Percentiles rank a stretch among this genome's conserved stretches.
Evolutionary conservation across 129 eudicot species (phyloP).

Genomic region (Helianthus tuberosus): DNA sequence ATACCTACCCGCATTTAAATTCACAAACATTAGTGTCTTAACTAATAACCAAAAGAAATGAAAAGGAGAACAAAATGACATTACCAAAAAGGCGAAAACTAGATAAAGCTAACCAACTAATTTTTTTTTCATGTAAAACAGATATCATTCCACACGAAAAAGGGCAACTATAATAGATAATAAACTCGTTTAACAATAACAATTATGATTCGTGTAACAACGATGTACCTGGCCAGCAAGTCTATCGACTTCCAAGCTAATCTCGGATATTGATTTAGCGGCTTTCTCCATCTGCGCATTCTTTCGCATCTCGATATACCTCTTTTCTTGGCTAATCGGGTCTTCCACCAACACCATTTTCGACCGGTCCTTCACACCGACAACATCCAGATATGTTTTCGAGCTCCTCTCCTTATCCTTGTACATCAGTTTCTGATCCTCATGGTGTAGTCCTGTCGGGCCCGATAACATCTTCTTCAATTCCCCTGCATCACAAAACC

Average conservation of each 20-base stretch:
- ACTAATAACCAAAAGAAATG: no score
- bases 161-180: no score
- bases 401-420: slow-evolving; percentile 80
- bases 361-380: slow-evolving; percentile 82
- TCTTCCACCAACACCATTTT: slow-evolving; percentile 86
- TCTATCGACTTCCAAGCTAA: slow-evolving; percentile 89
- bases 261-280: slow-evolving; percentile 69
- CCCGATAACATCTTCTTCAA: slow-evolving; percentile 88
- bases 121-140: no score
- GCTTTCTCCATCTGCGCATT: slow-evolving; percentile 80
- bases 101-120: no score
- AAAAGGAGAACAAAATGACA: no score
- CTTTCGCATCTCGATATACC: slow-evolving; percentile 79
- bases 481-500: slow-evolving; percentile 51
- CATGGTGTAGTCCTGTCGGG: slow-evolving; percentile 91
- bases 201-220: background rate
- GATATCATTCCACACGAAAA: no score
- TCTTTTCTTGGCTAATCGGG: slow-evolving; percentile 80
- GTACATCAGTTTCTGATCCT: slow-evolving; percentile 77
- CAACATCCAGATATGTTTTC: slow-evolving; percentile 60
- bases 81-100: no score
- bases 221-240: slow-evolving; percentile 77
- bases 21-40: background rate
- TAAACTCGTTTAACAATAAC: no score
- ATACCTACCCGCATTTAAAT: slow-evolving; percentile 50